Evolutionary conservation across 768 basidiomycete species (phyloP).

Genomic region (Amanita muscaria): DNA sequence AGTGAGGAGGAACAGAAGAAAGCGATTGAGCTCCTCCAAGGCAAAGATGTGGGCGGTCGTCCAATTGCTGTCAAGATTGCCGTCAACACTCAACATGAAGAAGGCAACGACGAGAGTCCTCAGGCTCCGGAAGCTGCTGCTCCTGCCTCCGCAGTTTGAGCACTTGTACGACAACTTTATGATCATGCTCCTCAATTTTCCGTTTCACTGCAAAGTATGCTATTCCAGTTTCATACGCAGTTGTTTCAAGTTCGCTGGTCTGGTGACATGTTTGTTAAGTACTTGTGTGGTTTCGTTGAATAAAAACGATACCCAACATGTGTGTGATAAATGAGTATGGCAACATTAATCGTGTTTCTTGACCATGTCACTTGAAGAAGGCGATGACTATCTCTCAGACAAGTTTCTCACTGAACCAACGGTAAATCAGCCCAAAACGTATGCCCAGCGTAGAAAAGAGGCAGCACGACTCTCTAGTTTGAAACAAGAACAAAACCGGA

Average conservation of each 20-base stretch:
- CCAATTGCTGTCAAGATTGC: constrained; percentile 91
- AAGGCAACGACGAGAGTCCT: constrained; percentile 30
- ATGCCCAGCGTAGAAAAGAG: constrained; percentile 62
- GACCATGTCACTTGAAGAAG: constrained; percentile 66
- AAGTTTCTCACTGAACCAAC: constrained; percentile 57
- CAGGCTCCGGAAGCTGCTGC: constrained; percentile 20
- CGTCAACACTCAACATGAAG: constrained; percentile 71
- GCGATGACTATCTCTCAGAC: constrained; percentile 84
- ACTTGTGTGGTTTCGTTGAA: constrained; percentile 23
- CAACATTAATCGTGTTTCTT: background rate
- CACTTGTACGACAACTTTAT: constrained; percentile 14
- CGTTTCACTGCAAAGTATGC: constrained; percentile 17
- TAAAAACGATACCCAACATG: constrained; percentile 22
- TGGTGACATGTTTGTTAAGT: constrained; percentile 35
- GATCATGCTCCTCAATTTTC: constrained; percentile 14
- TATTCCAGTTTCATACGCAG: constrained; percentile 12
- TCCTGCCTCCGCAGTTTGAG: constrained; percentile 21
- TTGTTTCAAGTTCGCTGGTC: constrained; percentile 28
- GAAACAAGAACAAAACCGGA: constrained; percentile 61
- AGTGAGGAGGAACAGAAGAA: constrained; percentile 83
- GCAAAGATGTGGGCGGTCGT: constrained; percentile 82
- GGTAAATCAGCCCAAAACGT: constrained; percentile 45
- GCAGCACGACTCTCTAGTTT: constrained; percentile 44
- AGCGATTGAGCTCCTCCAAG: constrained; percentile 80
- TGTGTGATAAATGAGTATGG: constrained; percentile 4